Conservation (phyloP, 2,329 filamentous ascomycete genomes). For the Diaporthe batatas region DNA sequence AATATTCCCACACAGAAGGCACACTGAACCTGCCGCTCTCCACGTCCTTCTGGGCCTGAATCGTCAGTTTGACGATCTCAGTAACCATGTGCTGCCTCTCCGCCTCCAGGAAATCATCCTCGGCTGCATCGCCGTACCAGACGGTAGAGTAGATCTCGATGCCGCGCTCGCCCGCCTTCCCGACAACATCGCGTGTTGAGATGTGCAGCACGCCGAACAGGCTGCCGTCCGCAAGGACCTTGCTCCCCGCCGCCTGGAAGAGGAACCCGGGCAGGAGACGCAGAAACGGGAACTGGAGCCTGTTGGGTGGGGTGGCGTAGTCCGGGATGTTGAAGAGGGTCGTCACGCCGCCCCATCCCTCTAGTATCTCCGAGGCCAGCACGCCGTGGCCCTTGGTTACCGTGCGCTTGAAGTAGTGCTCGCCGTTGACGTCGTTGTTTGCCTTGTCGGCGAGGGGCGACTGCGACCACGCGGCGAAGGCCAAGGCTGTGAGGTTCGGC, state of each 20-base stretch:
- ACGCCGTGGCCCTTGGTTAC: conserved; percentile 29
- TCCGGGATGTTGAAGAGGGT: conserved; percentile 54
- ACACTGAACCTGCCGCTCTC: conserved; percentile 17
- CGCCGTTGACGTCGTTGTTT: conserved; percentile 49
- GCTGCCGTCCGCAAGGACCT: conserved; percentile 44
- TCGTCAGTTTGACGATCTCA: conserved; percentile 45
- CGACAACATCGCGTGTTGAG: conserved; percentile 43
- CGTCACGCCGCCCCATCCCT: conserved; percentile 47
- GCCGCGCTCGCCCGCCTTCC: conserved; percentile 22
- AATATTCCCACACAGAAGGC: background rate
- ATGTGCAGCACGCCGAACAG: conserved; percentile 46
- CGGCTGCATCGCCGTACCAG: conserved; percentile 45
- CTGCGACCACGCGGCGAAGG: conserved; percentile 46
- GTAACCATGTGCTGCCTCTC: conserved; percentile 46
- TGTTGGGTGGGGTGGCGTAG: conserved; percentile 46
- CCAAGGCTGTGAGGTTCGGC: conserved; percentile 46
- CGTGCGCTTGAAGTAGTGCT: conserved; percentile 50
- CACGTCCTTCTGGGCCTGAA: conserved; percentile 46
- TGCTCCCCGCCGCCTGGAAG: conserved; percentile 48
- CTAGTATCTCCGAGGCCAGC: conserved; percentile 45
- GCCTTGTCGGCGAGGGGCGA: conserved; percentile 46
- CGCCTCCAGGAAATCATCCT: conserved; percentile 45
- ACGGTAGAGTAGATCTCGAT: conserved; percentile 45
- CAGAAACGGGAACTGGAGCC: conserved; percentile 51
- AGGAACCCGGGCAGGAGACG: conserved; percentile 42